Evolutionary conservation across 768 basidiomycete genomes (phyloP), one percentile per base, ranked within the genome.

Genomic region (Lactifluus pinguis): DNA sequence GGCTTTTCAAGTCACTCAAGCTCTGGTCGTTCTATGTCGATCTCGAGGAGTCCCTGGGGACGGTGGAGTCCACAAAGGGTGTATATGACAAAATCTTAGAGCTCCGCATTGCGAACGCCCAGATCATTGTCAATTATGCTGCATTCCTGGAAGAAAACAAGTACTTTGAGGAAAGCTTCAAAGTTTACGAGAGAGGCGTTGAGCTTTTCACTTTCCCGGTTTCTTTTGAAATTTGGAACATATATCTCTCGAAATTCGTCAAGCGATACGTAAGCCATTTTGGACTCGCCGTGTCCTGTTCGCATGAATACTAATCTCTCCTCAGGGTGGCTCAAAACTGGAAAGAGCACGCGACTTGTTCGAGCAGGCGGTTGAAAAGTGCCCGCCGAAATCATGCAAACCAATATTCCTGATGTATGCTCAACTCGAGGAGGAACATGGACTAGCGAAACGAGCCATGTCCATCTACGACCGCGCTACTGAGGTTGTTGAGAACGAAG

Each of bases 1-100:
- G 97, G 25, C 75, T 99, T 49, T 98, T 99, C 83, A 99, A 99
- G 70, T 97, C 94, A 0, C 76, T 99, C 59, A 99, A 99, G 72
- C 81, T 99, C 0, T 99, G 97, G 97, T 97, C 95, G 0, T 98
- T 97, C 77, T 98, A 95, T 70, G 89, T 95, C 66, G 97, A 99
- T 69, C 80, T 98, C 17, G 95, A 98, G 72, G 97, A 99, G 71
- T 95, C 94, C 0, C 92, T 98, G 68, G 95, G 95, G 1, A 86
- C 92, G 0, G 88, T 97, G 17, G 93, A 95, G 59, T 88, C 87
- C 0, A 80, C 95, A 1, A 98, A 98, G 72, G 81, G 80, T 0
- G 92, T 95, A 2, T 98, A 98, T 69, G 95, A 99, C 77, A 92
- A 91, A 74, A 97, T 99, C 56, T 76, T 98, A 68, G 94, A 98